A percentile compares a stretch with the other conserved stretches of the same genome.
Evolutionary conservation across 2,329 filamentous ascomycete species (phyloP).

Genomic region (Calonectria ilicicola): DNA sequence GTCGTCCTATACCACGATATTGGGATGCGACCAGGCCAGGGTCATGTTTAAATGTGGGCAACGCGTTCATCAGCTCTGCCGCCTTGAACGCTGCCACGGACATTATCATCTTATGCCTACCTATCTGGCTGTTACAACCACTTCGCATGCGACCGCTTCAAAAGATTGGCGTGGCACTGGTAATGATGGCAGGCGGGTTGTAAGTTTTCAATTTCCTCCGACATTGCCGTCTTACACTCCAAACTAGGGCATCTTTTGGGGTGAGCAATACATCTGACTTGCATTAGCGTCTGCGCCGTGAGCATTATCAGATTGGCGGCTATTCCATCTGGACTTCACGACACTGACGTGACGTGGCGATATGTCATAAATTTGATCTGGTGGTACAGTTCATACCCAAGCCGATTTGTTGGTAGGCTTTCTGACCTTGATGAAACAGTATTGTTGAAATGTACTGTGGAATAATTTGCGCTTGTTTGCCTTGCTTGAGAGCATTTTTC

Average conservation of each 20-base stretch:
- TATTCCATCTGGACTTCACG: slow-evolving; percentile 8
- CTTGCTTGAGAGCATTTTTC: slow-evolving; percentile 9
- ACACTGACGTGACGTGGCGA: slow-evolving; percentile 4
- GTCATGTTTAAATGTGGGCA: background rate
- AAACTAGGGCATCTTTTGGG: background rate
- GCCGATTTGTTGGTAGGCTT: background rate
- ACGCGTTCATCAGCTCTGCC: background rate
- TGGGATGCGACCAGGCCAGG: background rate
- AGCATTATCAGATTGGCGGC: slow-evolving; percentile 5
- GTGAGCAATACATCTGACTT: background rate
- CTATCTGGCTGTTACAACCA: background rate
- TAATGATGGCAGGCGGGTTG: slow-evolving; percentile 1
- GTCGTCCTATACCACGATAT: slow-evolving; percentile 3
- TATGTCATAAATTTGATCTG: slow-evolving; percentile 3
- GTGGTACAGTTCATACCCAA: background rate
- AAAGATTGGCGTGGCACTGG: slow-evolving; percentile 2
- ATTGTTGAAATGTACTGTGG: slow-evolving; percentile 5
- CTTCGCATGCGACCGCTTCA: slow-evolving; percentile 6
- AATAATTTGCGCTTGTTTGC: slow-evolving; percentile 4
- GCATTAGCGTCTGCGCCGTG: background rate
- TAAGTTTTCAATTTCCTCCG: background rate
- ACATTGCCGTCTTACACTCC: background rate
- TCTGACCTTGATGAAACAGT: background rate
- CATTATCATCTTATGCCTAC: background rate
- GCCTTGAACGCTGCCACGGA: background rate